Base-by-base conservation (phyloP, 2,329 filamentous ascomycete genomes). In the Curvularia sp. region DNA sequence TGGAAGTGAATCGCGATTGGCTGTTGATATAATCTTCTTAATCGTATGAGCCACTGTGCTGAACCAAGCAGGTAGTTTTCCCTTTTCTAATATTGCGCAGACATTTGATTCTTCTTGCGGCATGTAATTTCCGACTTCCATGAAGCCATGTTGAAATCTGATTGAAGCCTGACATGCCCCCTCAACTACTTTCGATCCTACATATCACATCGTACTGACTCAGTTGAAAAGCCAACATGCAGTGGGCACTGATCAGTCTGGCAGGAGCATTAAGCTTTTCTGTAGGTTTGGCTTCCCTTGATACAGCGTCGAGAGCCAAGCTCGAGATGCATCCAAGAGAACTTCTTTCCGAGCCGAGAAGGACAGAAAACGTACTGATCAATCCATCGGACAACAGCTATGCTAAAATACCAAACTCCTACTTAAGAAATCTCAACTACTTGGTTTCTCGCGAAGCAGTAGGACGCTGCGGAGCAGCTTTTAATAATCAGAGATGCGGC, bases 391-490 rank as follows among this genome's bases (percentile, higher is more conserved):
- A 53, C 25, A 56, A 59, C 5, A 45, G 49, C 5, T 68, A 72
- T 43, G 57, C 34, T 9, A 70, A 68, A 12, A 63, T 55, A 6
- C 55, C 61, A 3, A 59, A 58, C 18, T 41, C 65, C 1, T 50
- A 65, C 38, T 49, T 61, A 5, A 57, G 55, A 4, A 64, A 66
- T 27, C 21, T 68, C 9, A 47, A 59, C 27, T 43, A 55, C 21
- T 49, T 71, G 12, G 48, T 59, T 21, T 27, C 54, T n/a, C 62
- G 71, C 12, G 70, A 74, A 39, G 39, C 43, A 5, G 53, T 25
- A 15, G 71, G 71, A 9, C 65, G 71, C 27, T 74, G 71, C 34
- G 71, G 71, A 23, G 58, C 65, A 1, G 66, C 65, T 1, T 66
- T 55, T 27, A 53, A 59, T 7, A 62, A 62, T 7, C 47, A 60